A percentile compares a stretch with the other conserved stretches of the same genome.
These are phyloP conservation scores for Kwoniella sp. DNA, from an alignment of 768 basidiomycete genomes.

Conservation along the genomic window DNA sequence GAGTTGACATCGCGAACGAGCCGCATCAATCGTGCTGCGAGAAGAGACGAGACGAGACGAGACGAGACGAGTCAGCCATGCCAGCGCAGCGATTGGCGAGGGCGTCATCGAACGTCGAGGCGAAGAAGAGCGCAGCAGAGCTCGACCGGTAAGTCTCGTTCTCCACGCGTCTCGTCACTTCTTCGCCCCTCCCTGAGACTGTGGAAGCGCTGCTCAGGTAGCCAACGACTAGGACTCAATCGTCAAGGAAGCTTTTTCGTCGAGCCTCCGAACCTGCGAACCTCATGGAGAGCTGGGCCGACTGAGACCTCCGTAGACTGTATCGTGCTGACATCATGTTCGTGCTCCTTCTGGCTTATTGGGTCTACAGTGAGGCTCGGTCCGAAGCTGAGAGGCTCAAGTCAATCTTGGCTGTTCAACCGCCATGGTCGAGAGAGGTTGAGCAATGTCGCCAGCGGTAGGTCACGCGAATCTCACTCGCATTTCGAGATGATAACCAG, in stretches of 20 bases:
- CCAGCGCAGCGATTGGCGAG: neutral
- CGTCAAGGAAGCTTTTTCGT: too few species aligned
- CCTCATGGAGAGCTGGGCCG: neutral
- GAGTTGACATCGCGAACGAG: too few species aligned
- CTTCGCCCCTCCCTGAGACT: too few species aligned
- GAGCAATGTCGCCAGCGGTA: constrained; percentile 87
- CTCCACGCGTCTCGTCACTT: too few species aligned
- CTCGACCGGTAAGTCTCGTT: constrained; percentile 20
- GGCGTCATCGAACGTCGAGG: neutral
- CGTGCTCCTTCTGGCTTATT: neutral
- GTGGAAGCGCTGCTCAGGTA: too few species aligned
- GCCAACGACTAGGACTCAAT: too few species aligned
- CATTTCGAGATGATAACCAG: too few species aligned
- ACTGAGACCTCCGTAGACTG: neutral
- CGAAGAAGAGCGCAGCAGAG: constrained; percentile 14
- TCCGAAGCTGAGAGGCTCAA: constrained; percentile 72
- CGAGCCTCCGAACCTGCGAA: too few species aligned
- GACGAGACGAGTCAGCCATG: too few species aligned
- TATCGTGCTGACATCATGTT: neutral
- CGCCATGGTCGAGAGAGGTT: constrained; percentile 81
- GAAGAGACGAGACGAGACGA: too few species aligned
- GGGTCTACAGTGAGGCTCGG: constrained; percentile 70
- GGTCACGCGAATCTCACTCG: constrained; percentile 57
- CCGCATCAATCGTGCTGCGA: too few species aligned
- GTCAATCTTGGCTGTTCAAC: constrained; percentile 66